phyloP scores from a whole-genome alignment of 768 basidiomycete genomes.

The Chlorophyllum brunneum region DNA sequence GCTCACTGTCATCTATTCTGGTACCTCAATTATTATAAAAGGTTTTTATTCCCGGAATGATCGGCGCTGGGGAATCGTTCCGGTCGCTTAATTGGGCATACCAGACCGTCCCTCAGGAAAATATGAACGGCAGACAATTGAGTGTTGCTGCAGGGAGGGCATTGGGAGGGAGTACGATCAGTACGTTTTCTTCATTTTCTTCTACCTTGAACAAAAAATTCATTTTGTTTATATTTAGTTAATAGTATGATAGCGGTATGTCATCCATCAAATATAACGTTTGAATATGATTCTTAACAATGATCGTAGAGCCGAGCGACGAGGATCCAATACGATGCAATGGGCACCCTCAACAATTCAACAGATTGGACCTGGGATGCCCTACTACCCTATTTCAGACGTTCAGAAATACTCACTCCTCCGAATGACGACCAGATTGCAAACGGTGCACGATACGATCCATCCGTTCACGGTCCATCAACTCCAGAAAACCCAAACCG shows the following conservation, averaged over 20 bases:
- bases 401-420: constrained; percentile 53
- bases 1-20: not conserved
- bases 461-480: constrained; percentile 22
- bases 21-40: constrained; percentile 11
- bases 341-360: constrained; percentile 19
- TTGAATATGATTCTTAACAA: not conserved
- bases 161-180: constrained; percentile 56
- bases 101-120: constrained; percentile 38
- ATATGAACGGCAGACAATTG: constrained; percentile 34
- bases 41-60: constrained; percentile 29
- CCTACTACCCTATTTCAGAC: constrained; percentile 41
- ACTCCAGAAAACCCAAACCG: not conserved
- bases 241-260: constrained; percentile 41
- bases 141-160: constrained; percentile 38
- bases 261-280: not conserved
- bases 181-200: constrained; percentile 14
- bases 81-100: constrained; percentile 49
- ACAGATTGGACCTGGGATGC: constrained; percentile 35
- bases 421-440: constrained; percentile 31
- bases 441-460: constrained; percentile 21
- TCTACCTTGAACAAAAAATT: not conserved
- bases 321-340: constrained; percentile 29
- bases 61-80: constrained; percentile 25
- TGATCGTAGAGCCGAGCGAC: constrained; percentile 25
- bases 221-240: constrained; percentile 23